Evolutionary conservation across 176 grass and related monocot genomes (phyloP).

Genomic region (Thalia dealbata): DNA sequence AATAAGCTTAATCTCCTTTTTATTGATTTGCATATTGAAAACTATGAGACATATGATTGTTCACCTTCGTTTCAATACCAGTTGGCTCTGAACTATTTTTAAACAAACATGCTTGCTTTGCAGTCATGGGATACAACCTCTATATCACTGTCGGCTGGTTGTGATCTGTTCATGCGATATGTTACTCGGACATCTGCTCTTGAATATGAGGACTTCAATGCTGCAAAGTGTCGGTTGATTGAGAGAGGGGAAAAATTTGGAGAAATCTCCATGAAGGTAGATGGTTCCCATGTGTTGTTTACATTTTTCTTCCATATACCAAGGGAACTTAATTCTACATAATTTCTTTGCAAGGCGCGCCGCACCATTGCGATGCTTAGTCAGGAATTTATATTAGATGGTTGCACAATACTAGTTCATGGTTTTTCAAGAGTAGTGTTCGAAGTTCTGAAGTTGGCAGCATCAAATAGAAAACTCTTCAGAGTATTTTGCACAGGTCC

Average conservation of each 20-base stretch:
- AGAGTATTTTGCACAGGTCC: constrained; percentile 83
- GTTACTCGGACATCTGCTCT: constrained; percentile 89
- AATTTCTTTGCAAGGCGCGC: constrained; percentile 41
- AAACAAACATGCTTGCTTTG: constrained; percentile 11
- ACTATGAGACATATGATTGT: too few relatives aligned
- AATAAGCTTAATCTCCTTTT: too few relatives aligned
- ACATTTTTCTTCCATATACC: too few relatives aligned
- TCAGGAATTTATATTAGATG: constrained; percentile 87
- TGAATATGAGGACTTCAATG: constrained; percentile 90
- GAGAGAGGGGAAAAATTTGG: constrained; percentile 98
- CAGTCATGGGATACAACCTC: constrained; percentile 95
- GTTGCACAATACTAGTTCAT: constrained; percentile 78
- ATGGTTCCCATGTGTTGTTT: not conserved
- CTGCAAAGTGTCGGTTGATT: constrained; percentile 75
- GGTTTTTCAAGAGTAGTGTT: constrained; percentile 92
- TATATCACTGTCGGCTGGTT: constrained; percentile 86
- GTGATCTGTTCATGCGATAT: constrained; percentile 94
- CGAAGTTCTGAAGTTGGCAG: constrained; percentile 87
- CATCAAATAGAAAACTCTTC: constrained; percentile 79
- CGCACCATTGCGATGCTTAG: constrained; percentile 96
- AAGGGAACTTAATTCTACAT: too few relatives aligned
- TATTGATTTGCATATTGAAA: too few relatives aligned
- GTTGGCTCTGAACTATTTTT: not conserved
- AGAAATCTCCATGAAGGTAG: constrained; percentile 93
- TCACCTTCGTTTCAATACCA: too few relatives aligned